These are phyloP conservation scores for Penicillium herquei DNA, from an alignment of 495 filamentous ascomycete genomes.

Conservation along the genomic window DNA sequence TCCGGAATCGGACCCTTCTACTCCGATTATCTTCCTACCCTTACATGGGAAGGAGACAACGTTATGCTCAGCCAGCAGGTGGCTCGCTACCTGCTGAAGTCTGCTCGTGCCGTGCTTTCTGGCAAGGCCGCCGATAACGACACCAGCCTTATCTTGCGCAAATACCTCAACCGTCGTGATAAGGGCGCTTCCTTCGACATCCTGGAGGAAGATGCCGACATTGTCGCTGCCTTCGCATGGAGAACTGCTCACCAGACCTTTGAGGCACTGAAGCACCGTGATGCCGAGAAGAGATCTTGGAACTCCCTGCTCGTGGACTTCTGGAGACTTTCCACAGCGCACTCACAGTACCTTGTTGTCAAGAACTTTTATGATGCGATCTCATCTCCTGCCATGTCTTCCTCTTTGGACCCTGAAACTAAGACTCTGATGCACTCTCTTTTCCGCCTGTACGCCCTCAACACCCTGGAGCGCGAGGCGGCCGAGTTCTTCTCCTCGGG, in stretches of 20 bases:
- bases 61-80: constrained; percentile 80
- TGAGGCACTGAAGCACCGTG: constrained; percentile 67
- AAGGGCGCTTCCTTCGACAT: constrained; percentile 69
- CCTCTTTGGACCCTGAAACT: constrained; percentile 52
- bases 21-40: constrained; percentile 66
- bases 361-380: constrained; percentile 73
- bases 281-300: constrained; percentile 67
- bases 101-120: constrained; percentile 59
- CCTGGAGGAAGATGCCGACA: constrained; percentile 57
- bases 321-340: constrained; percentile 66
- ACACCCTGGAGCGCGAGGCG: constrained; percentile 64
- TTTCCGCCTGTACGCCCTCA: constrained; percentile 63
- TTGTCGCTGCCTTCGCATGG: constrained; percentile 71
- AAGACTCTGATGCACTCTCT: constrained; percentile 55
- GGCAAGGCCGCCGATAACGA: constrained; percentile 56
- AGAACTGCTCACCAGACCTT: constrained; percentile 67
- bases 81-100: constrained; percentile 66
- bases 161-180: constrained; percentile 58
- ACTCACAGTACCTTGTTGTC: constrained; percentile 67
- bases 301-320: constrained; percentile 72
- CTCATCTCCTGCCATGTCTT: constrained; percentile 40
- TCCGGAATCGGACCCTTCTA: constrained; percentile 67
- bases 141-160: constrained; percentile 55
- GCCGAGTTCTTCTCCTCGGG: constrained; percentile 65
- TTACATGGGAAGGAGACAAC: constrained; percentile 69